Base-by-base conservation (phyloP, 1,284 basidiomycete genomes). In the Megacollybia platyphylla region DNA sequence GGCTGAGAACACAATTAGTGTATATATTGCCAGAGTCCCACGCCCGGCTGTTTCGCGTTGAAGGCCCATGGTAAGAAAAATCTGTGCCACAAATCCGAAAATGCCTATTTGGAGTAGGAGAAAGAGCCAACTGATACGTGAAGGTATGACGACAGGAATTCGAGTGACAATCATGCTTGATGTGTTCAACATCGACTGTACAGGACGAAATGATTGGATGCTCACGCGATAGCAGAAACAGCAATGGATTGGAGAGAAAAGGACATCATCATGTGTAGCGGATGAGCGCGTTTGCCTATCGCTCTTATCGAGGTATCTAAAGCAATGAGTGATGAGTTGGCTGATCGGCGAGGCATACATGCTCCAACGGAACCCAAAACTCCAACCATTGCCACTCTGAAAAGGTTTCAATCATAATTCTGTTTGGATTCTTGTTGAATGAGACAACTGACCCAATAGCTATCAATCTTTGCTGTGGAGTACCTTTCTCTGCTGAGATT, bases 241-340 rank as follows among this genome's bases (percentile, higher is more conserved):
- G 83, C 57, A 2, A 79, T 68, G 46, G 76, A 79, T 51, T 75
- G 69, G 20, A 70, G 58, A 0, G 83, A 76, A 53, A 86, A 88
- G 45, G 72, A 79, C 2, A 70, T 65, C 48, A 87, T 68, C n/a
- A 73, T 70, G 54, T 90, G 86, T 43, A 88, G 60, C 0, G 84
- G 68, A 51, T 85, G 80, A 3, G 84, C 84, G 0, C 78, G 70
- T 47, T 71, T 78, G 2, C 86, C 86, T 26, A 88, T 81, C 5
- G 74, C 75, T 3, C 83, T 71, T 30, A 89, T 73, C 0, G 73
- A 63, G 1, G 72, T 76, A 53, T 79, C 83, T 84, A 41, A 40
- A 32, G 8, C 39, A 36, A 13, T 47, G 34, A 15, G 15, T 15
- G 15, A 15, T 15, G 15, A 15, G 15, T 15, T 15, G 15, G 15